These are phyloP conservation scores for Penicillium sp. DNA, from an alignment of 2,329 filamentous ascomycete genomes.

Conservation along the genomic window DNA sequence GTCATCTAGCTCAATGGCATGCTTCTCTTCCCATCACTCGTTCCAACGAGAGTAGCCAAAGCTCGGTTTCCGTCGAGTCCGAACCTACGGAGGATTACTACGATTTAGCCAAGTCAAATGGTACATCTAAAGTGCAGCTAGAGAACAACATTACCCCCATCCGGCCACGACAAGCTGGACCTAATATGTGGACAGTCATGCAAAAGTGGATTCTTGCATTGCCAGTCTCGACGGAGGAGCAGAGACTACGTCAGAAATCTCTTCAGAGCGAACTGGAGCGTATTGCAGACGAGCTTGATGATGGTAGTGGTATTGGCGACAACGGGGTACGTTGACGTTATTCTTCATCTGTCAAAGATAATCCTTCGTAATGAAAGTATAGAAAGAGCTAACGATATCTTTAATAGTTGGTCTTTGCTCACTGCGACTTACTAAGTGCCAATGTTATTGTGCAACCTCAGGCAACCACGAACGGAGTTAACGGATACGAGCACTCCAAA, in stretches of 20 bases:
- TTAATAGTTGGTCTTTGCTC: constrained; percentile 76
- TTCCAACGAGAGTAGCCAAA: background rate
- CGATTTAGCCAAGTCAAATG: background rate
- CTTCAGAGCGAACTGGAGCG: constrained; percentile 72
- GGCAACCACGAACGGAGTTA: background rate
- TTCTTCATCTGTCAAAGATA: background rate
- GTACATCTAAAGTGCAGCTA: constrained; percentile 11
- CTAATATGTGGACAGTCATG: constrained; percentile 92
- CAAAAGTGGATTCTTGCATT: constrained; percentile 92
- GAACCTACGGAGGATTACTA: constrained; percentile 18
- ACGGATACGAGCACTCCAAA: constrained; percentile 33
- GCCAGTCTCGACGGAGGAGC: constrained; percentile 65
- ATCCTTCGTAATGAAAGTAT: background rate
- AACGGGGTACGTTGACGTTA: constrained; percentile 57
- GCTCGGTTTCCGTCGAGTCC: constrained; percentile 17
- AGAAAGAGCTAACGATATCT: constrained; percentile 8
- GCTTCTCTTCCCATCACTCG: constrained; percentile 59
- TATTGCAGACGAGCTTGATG: constrained; percentile 67
- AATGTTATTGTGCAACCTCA: constrained; percentile 80
- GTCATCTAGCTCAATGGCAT: constrained; percentile 88
- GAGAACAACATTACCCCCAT: constrained; percentile 32
- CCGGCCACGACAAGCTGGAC: constrained; percentile 66
- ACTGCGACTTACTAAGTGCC: constrained; percentile 92
- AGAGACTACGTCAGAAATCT: constrained; percentile 62
- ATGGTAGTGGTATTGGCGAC: constrained; percentile 70